phyloP scores from a whole-genome alignment of 805 yeast species.

The Teunomyces barrocoloradensis region DNA sequence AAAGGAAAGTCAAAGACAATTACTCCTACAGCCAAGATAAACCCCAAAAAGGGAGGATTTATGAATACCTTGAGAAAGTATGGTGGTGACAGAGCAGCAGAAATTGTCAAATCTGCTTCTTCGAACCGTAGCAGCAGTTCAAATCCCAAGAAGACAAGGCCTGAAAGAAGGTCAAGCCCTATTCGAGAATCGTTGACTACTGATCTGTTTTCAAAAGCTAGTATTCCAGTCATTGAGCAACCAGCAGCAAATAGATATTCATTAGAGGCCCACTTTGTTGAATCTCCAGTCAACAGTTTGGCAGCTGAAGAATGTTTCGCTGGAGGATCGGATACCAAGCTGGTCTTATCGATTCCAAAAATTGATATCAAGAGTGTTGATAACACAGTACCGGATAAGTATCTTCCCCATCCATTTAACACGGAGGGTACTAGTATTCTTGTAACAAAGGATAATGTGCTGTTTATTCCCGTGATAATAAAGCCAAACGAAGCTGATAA shows the following conservation, averaged over 20 bases:
- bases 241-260: not conserved
- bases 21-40: not conserved
- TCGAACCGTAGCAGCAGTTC: constrained; percentile 5
- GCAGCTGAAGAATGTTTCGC: not conserved
- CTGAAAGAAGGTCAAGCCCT: not conserved
- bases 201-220: not conserved
- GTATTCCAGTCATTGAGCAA: not conserved
- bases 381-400: constrained; percentile 8
- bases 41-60: constrained; percentile 28
- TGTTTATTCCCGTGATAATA: constrained; percentile 50
- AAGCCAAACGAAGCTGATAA: constrained; percentile 13
- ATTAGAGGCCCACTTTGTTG: constrained; percentile 2
- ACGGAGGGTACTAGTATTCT: constrained; percentile 38
- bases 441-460: constrained; percentile 60
- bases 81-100: constrained; percentile 40
- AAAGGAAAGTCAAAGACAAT: not conserved
- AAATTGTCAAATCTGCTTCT: constrained; percentile 22
- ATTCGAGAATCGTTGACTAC: not conserved
- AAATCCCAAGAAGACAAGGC: not conserved
- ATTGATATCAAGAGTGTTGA: not conserved
- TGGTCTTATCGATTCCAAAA: not conserved
- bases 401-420: constrained; percentile 21
- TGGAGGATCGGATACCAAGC: not conserved
- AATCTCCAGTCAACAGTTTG: not conserved
- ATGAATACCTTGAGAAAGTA: constrained; percentile 41